Base-by-base conservation (phyloP, 2,329 filamentous ascomycete species). In the Fusarium coicis region DNA sequence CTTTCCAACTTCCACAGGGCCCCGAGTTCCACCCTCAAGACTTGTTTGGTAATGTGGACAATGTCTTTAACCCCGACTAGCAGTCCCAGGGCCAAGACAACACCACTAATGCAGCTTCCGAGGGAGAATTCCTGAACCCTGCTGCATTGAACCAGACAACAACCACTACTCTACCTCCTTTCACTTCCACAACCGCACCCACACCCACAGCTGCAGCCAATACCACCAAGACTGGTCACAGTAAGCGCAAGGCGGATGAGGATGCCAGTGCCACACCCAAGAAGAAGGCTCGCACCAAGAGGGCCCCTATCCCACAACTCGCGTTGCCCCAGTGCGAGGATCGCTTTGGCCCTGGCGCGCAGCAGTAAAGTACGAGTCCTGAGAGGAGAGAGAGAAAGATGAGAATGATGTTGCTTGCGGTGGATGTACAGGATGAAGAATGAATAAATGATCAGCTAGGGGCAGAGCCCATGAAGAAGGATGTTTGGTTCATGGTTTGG, bases 231-330 rank as follows among this genome's bases (percentile, higher is more conserved):
- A 36, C 52, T 18, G 28, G 65, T 9, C 11, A 40, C 43, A 63
- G 39, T n/a, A 69, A 69, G 65, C 65, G 65, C 34, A 69, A 69
- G 44, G 36, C 44, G 21, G 21, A 26, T 16, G 56, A 69, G 6
- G 30, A 39, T 21, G n/a, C n/a, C 4, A n/a, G 14, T 28, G 43
- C 34, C 10, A 30, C 6, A 10, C 32, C 57, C 21, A 57, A 46
- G 23, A 69, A 69, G 58, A 69, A 69, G 65, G 37, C 44, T 34
- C 39, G 55, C 49, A 68, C 64, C 32, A 30, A 30, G 32, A 49
- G 36, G 16, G 16, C 26, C 26, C 26, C 30, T 34, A 26, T 23
- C 34, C 21, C 28, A 7, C 26, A 59, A 42, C 36, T 67, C 18
- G 34, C n/a, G 5, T 26, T 53, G 30, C 53, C 65, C 18, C 21